Evolutionary conservation across 116 monocot species (phyloP), one percentile per base, ranked within the genome.

Genomic region (Phalaenopsis hybrid): DNA sequence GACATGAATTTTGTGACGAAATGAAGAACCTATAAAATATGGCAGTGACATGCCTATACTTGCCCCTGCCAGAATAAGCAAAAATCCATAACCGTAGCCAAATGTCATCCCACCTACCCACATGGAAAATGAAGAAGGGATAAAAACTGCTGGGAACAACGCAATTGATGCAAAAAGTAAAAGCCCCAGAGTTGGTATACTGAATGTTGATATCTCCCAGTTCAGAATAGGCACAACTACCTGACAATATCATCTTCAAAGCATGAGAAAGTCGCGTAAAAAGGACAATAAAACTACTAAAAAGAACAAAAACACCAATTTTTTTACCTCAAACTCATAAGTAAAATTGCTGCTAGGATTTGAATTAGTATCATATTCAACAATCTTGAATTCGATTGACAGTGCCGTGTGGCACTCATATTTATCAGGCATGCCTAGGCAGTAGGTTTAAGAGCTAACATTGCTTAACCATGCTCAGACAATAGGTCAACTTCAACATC

Each of bases 101-200:
- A 90, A 90, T 63, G 86, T 85, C 86, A 90, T 84, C 73, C 90
- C 90, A 37, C 86, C 88, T 33, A 87, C 78, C 90, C 88, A 90
- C 88, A 90, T 90, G 74, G 70, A 86, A 80, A 88, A 88, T 44
- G 88, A 86, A 75, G 90, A 90, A 82, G 90, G 90, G 48, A 90
- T 43, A 25, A 90, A 61, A 13, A 88, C n/a, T 78, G 81, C 79
- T 21, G 90, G 90, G 74, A 90, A 86, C 52, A 84, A 57, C 4
- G 84, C 84, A 48, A 88, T 82, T 16, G 85, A 79, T 52, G 79
- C 59, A 82, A 90, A 90, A 81, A 85, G 83, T 43, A 90, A 75
- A 10, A 90, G 70, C 44, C 82, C 90, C 76, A 84, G 85, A 77
- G 79, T 83, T 45, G 87, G 85, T 44, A 37, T 74, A 63, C 83